These are phyloP conservation scores for Tephrocybe rancida DNA, from an alignment of 768 basidiomycete genomes.

Conservation along the genomic window DNA sequence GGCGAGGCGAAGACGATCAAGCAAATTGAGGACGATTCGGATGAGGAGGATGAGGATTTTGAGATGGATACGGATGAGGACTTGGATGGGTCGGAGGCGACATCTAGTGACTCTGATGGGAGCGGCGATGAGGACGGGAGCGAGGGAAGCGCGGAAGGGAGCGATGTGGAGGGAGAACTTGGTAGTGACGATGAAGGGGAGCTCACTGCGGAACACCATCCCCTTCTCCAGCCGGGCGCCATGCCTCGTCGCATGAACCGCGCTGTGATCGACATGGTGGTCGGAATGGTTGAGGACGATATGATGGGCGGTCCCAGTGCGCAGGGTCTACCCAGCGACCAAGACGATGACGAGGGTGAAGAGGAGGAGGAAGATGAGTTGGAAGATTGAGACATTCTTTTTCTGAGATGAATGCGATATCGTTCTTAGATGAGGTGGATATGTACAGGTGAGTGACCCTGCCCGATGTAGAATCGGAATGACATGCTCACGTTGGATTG, in stretches of 20 bases:
- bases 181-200: constrained; percentile 39
- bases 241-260: constrained; percentile 67
- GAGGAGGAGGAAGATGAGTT: constrained; percentile 54
- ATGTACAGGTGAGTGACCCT: too few species aligned
- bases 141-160: constrained; percentile 11
- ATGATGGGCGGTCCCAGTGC: constrained; percentile 35
- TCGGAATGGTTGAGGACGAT: constrained; percentile 61
- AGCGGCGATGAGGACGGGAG: not conserved
- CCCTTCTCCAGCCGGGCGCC: constrained; percentile 64
- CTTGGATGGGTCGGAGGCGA: constrained; percentile 30
- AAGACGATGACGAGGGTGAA: constrained; percentile 33
- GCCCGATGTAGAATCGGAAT: too few species aligned
- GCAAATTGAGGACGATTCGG: constrained; percentile 41
- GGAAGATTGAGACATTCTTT: constrained; percentile 34
- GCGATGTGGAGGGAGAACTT: constrained; percentile 21
- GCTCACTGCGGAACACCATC: constrained; percentile 59
- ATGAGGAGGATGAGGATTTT: constrained; percentile 50
- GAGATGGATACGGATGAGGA: constrained; percentile 38
- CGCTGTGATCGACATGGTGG: constrained; percentile 64
- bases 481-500: too few species aligned
- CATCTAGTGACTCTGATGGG: constrained; percentile 33
- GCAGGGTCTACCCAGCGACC: constrained; percentile 31
- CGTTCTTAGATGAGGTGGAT: too few species aligned
- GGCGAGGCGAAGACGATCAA: constrained; percentile 30
- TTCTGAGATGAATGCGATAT: too few species aligned